Base-by-base conservation (phyloP, 768 basidiomycete genomes). In the Tricholoma sp. region DNA sequence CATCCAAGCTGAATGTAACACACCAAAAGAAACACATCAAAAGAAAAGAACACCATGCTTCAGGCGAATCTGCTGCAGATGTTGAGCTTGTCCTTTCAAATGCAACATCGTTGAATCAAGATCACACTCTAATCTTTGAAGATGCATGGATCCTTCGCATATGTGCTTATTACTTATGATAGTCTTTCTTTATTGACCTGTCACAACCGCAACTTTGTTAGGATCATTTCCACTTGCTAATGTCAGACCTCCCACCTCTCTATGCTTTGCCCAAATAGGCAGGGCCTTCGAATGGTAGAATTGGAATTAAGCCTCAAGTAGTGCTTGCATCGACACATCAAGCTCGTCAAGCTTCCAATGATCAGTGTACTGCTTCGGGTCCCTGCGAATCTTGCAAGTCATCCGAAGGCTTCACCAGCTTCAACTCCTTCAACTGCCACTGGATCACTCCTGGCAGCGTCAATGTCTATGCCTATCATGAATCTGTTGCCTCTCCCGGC, bases 61-160 rank as follows among this genome's bases (percentile, higher is more conserved):
- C 81, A 5, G 75, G 79, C 4, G 86, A 88, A 24, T 96, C 95
- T 65, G 86, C 88, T 44, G 82, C 82, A 8, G 95, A 98, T 57
- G 88, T 95, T 11, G 91, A 94, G 63, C 80, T 94, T 41, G 88
- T 98, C 24, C 96, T 94, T 72, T 81, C 84, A 6, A 98, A 98
- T 67, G 95, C 94, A 9, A 77, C 91, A 67, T 72, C 80, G 56
- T 98, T 94, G 73, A 98, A 98, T 63, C 85, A 83, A 65, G 94
- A 96, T 28, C 84, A 88, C 65, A 91, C 88, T 28, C 79, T 72
- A 54, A 89, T 94, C 29, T 93, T 88, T 85, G 84, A 89, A 62
- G 89, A 91, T 63, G 90, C 91, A 17, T 66, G 78, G 17, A 69
- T 74, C 2, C 79, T 94, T 24, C 77, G 84, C 63, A 91, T 90